Evolutionary conservation across 1,139 yeast species (phyloP), one percentile per base, ranked within the genome.

Genomic region (Meyerozyma smithsonii): DNA sequence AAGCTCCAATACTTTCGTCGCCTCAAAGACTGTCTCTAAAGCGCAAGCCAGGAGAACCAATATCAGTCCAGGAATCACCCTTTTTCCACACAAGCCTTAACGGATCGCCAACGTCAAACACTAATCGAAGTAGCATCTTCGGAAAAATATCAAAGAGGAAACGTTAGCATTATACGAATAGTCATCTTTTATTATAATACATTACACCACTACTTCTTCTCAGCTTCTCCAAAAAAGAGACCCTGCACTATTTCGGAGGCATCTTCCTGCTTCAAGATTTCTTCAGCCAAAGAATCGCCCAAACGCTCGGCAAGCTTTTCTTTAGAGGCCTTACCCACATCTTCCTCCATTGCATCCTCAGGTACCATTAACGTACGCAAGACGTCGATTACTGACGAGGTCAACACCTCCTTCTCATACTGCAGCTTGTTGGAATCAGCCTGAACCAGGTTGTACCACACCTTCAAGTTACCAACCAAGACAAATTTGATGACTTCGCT

Each of bases 401-500:
- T 60, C 42, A 82, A 64, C 10, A 72, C 58, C 7, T 61, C 56
- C 36, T 66, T 68, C 46, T 81, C 85, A 30, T 63, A 56, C 20
- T 65, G 66, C 33, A 59, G 54, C 41, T 61, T 59, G 35, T 61
- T 58, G 37, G 68, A 64, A 37, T 64, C 69, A 34, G 65, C 67
- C 11, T 64, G 54, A 1, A 84, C 83, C 46, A 77, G 71, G 39
- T 67, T 68, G 26, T 80, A 72, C 97, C 97, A 92, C 45, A 83
- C 79, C 49, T 81, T 77, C 47, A 90, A 63, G 59, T 94, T 94
- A 0, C 97, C 97, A 34, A 90, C 68, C 43, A 94, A 72, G 1
- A 88, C 79, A 37, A 92, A 83, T 47, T 96, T 78, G 28, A 92
- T 79, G 7, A 94, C 95, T 60, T 94, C 98, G 11, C 81, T 71